Percentiles rank a stretch among this genome's conserved stretches.
Conservation (phyloP, 2,329 filamentous ascomycete genomes). For the Botrytis cinerea region DNA sequence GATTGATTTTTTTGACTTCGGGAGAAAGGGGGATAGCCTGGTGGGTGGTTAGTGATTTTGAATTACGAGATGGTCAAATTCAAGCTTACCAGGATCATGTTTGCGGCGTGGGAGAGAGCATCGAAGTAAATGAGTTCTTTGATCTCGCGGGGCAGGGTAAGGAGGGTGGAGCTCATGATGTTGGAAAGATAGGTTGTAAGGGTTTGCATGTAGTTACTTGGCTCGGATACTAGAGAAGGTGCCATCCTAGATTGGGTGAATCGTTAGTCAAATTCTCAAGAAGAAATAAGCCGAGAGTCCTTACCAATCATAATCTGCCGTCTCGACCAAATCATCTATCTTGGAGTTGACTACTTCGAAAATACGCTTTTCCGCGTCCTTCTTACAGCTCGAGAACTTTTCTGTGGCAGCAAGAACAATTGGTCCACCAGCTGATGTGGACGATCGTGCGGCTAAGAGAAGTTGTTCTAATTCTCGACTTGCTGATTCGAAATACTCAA, state of each 20-base stretch:
- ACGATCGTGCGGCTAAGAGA: constrained; percentile 80
- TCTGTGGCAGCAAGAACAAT: constrained; percentile 81
- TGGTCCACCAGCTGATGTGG: constrained; percentile 76
- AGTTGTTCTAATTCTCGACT: constrained; percentile 87
- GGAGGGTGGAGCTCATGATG: constrained; percentile 92
- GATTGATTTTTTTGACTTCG: constrained; percentile 82
- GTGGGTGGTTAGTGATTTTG: constrained; percentile 16
- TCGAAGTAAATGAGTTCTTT: constrained; percentile 99
- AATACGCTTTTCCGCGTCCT: constrained; percentile 94
- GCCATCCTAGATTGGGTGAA: constrained; percentile 49
- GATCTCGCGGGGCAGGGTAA: constrained; percentile 92
- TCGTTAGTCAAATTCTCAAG: constrained; percentile 22
- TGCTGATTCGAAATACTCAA: constrained; percentile 94
- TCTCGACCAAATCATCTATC: constrained; percentile 96
- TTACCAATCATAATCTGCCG: constrained; percentile 93
- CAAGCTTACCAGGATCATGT: constrained; percentile 70
- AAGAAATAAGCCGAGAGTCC: constrained; percentile 27
- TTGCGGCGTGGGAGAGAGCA: constrained; percentile 85
- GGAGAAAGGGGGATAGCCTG: constrained; percentile 56
- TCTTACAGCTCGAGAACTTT: constrained; percentile 86
- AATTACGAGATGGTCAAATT: background rate
- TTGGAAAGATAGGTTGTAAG: constrained; percentile 89
- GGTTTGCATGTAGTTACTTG: constrained; percentile 93
- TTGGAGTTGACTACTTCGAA: constrained; percentile 99
- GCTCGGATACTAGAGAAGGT: constrained; percentile 64